These are phyloP conservation scores for Cladosporium sp. DNA, from an alignment of 2,329 filamentous ascomycete genomes.

Conservation along the genomic window DNA sequence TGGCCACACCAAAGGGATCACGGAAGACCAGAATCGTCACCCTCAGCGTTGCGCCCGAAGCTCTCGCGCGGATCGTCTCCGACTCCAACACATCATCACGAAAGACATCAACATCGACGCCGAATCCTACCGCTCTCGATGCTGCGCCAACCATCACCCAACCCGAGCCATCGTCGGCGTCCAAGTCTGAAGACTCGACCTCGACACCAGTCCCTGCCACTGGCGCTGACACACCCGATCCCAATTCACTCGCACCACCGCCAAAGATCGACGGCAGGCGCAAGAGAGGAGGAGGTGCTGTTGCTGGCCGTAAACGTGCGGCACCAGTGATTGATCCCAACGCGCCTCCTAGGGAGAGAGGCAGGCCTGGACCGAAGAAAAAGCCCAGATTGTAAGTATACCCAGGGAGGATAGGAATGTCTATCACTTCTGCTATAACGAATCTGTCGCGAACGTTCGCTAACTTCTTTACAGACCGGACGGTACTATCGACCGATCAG, in stretches of 20 bases:
- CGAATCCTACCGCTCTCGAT: not conserved
- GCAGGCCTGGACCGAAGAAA: conserved; percentile 95
- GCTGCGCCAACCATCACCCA: conserved; percentile 7
- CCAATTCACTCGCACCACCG: conserved; percentile 42
- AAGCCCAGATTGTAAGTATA: conserved; percentile 81
- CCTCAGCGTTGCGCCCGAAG: conserved; percentile 9
- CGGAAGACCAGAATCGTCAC: conserved; percentile 14
- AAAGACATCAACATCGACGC: conserved; percentile 4
- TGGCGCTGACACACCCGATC: conserved; percentile 32
- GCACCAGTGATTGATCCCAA: conserved; percentile 46
- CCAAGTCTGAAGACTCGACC: conserved; percentile 40
- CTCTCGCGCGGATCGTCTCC: conserved; percentile 3
- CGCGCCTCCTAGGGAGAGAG: conserved; percentile 36
- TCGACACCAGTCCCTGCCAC: conserved; percentile 34
- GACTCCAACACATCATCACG: not conserved
- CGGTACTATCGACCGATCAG: conserved; percentile 42
- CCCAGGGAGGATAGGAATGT: not conserved
- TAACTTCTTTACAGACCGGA: conserved; percentile 44
- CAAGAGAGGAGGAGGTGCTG: conserved; percentile 57
- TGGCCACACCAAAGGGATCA: conserved; percentile 5
- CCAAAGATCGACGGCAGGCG: conserved; percentile 51
- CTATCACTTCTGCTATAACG: not conserved
- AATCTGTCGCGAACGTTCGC: conserved; percentile 1
- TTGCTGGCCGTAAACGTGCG: conserved; percentile 30
- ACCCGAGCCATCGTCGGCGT: conserved; percentile 16